Conservation (phyloP, 2,329 filamentous ascomycete species). For the Fusarium redolens region DNA sequence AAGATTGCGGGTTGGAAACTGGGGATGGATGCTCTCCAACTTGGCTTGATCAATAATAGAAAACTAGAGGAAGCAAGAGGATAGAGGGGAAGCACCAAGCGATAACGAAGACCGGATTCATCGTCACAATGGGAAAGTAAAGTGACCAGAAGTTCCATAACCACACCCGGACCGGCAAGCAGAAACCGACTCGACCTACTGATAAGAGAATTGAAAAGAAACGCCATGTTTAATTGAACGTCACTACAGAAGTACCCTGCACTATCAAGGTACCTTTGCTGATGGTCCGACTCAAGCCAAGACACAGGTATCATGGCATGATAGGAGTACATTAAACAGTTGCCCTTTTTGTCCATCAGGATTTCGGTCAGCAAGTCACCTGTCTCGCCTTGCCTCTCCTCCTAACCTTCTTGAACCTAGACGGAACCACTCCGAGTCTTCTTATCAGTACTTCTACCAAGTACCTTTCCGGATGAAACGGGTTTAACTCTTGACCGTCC, state of each 20-base stretch:
- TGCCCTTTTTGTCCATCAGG: slow-evolving; percentile 32
- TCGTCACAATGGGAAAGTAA: slow-evolving; percentile 38
- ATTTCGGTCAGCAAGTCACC: slow-evolving; percentile 34
- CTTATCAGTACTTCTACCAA: slow-evolving; percentile 43
- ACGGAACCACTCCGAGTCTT: slow-evolving; percentile 38
- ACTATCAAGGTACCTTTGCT: slow-evolving; percentile 24
- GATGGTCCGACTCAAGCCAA: slow-evolving; percentile 9
- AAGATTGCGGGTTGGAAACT: slow-evolving; percentile 34
- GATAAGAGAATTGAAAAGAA: slow-evolving; percentile 38
- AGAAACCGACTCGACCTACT: slow-evolving; percentile 38
- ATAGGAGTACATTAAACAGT: slow-evolving; percentile 23
- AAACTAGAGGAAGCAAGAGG: not conserved
- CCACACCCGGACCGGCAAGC: slow-evolving; percentile 18
- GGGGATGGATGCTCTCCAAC: slow-evolving; percentile 19
- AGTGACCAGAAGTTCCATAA: slow-evolving; percentile 21
- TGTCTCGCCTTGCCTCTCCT: slow-evolving; percentile 14
- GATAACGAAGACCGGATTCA: slow-evolving; percentile 40
- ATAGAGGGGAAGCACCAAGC: slow-evolving; percentile 31
- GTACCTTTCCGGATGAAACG: slow-evolving; percentile 32
- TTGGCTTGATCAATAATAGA: slow-evolving; percentile 4
- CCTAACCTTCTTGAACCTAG: slow-evolving; percentile 15
- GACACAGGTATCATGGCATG: slow-evolving; percentile 23
- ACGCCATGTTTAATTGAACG: slow-evolving; percentile 36
- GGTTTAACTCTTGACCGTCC: slow-evolving; percentile 30
- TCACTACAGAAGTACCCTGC: slow-evolving; percentile 24